Percentiles rank a stretch among this genome's conserved stretches.
These are phyloP conservation scores for Cryptococcus sp. DNA, from an alignment of 1,284 basidiomycete genomes.

Conservation along the genomic window DNA sequence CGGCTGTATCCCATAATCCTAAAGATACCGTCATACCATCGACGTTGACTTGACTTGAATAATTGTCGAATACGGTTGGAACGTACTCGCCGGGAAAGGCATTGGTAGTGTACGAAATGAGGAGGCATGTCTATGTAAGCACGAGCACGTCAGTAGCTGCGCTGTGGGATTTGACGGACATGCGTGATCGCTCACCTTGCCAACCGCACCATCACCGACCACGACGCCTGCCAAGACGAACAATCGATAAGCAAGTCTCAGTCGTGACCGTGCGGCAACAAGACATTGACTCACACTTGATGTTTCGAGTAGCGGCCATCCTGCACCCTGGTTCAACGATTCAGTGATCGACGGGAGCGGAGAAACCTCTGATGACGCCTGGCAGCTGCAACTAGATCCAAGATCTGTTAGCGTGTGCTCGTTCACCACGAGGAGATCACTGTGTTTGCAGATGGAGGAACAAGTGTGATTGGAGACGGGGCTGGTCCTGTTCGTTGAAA, in stretches of 20 bases:
- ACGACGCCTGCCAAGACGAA: constrained; percentile 64
- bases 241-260: background rate
- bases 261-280: background rate
- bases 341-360: too few species aligned
- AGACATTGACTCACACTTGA: constrained; percentile 32
- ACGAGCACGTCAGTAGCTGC: constrained; percentile 3
- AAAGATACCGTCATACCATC: constrained; percentile 98
- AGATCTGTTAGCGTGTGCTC: too few species aligned
- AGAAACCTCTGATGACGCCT: too few species aligned
- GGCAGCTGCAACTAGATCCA: too few species aligned
- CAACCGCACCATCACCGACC: constrained; percentile 98
- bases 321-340: background rate
- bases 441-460: too few species aligned
- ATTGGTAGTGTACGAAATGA: constrained; percentile 97
- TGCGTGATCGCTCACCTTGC: constrained; percentile 71
- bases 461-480: too few species aligned
- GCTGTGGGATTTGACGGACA: background rate
- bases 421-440: too few species aligned
- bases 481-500: too few species aligned
- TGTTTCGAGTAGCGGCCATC: constrained; percentile 34
- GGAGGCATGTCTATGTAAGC: constrained; percentile 75
- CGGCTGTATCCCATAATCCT: constrained; percentile 98
- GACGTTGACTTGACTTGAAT: constrained; percentile 78
- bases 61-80: constrained; percentile 69
- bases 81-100: constrained; percentile 89